Conservation (phyloP, 2,329 filamentous ascomycete species). For the Hypoxylon sp. region DNA sequence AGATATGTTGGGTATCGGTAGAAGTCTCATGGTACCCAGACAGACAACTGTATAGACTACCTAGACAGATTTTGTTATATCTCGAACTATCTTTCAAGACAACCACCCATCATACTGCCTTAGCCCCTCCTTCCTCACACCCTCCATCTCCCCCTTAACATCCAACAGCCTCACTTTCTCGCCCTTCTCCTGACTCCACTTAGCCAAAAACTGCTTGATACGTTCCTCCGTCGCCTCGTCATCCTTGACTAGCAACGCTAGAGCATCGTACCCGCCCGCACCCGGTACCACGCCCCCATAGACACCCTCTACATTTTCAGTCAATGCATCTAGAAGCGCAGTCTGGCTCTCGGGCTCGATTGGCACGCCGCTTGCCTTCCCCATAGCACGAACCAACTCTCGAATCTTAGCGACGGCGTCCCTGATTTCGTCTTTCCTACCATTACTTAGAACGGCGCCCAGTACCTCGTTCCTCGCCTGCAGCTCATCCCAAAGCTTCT, state of each 20-base stretch:
- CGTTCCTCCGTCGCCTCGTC: constrained; percentile 73
- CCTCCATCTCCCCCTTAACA: constrained; percentile 57
- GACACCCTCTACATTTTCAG: constrained; percentile 78
- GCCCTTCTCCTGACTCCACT: constrained; percentile 74
- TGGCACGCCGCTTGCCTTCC: constrained; percentile 79
- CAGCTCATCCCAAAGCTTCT: constrained; percentile 79
- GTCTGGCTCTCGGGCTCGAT: constrained; percentile 93
- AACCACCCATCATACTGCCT: constrained; percentile 53
- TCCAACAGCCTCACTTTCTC: constrained; percentile 76
- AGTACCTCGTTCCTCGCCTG: constrained; percentile 82
- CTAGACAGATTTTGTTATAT: background rate
- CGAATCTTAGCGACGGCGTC: constrained; percentile 67
- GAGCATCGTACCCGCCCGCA: constrained; percentile 92
- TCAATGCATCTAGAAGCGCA: constrained; percentile 82
- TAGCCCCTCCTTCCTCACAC: constrained; percentile 51
- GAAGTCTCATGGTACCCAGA: background rate
- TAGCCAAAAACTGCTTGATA: constrained; percentile 73
- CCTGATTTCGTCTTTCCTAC: constrained; percentile 60
- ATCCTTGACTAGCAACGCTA: constrained; percentile 84
- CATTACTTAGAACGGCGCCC: constrained; percentile 72
- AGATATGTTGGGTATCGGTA: background rate
- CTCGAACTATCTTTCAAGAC: constrained; percentile 2
- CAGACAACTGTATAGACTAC: background rate
- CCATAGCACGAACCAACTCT: constrained; percentile 82
- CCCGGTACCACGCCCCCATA: constrained; percentile 94